Percentiles rank a stretch among this genome's conserved stretches.
phyloP scores from a whole-genome alignment of 257 asterid species.

The Agastache rugosa region DNA sequence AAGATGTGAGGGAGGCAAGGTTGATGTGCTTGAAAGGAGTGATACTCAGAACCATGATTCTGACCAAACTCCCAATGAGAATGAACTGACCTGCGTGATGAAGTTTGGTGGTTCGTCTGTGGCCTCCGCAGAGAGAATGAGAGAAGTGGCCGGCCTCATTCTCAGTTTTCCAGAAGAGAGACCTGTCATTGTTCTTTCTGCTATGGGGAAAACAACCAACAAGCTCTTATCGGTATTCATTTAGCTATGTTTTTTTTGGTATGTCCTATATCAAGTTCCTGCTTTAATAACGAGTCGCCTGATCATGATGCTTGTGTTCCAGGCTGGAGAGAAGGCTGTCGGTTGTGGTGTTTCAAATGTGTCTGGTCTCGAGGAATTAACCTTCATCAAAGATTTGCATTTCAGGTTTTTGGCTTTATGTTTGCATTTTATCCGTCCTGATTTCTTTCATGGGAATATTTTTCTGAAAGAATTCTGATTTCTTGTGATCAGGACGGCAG shows the following conservation, averaged over 20 bases:
- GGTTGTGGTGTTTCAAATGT: constrained; percentile 80
- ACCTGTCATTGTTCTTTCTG: constrained; percentile 89
- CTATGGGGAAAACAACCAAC: constrained; percentile 91
- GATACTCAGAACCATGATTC: constrained; percentile 39
- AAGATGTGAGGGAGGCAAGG: constrained; percentile 48
- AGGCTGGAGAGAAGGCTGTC: constrained; percentile 94
- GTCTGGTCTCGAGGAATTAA: constrained; percentile 67
- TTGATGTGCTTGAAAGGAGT: constrained; percentile 44
- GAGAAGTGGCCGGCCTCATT: constrained; percentile 75
- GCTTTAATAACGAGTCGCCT: not conserved
- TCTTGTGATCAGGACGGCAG: constrained; percentile 59
- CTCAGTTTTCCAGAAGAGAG: constrained; percentile 83
- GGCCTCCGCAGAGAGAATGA: constrained; percentile 76
- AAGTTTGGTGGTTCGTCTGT: constrained; percentile 94
- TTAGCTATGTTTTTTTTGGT: constrained; percentile 4
- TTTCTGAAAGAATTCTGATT: constrained; percentile 22
- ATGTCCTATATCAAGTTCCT: constrained; percentile 2
- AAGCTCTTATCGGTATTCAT: constrained; percentile 63
- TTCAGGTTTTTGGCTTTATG: constrained; percentile 49
- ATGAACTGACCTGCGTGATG: constrained; percentile 59
- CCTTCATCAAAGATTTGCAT: constrained; percentile 70
- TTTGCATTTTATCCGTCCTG: not conserved
- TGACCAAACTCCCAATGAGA: constrained; percentile 37
- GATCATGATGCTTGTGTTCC: constrained; percentile 31
- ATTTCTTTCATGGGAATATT: constrained; percentile 3